phyloP scores from a whole-genome alignment of 805 yeast species.

The Candida koratica region DNA sequence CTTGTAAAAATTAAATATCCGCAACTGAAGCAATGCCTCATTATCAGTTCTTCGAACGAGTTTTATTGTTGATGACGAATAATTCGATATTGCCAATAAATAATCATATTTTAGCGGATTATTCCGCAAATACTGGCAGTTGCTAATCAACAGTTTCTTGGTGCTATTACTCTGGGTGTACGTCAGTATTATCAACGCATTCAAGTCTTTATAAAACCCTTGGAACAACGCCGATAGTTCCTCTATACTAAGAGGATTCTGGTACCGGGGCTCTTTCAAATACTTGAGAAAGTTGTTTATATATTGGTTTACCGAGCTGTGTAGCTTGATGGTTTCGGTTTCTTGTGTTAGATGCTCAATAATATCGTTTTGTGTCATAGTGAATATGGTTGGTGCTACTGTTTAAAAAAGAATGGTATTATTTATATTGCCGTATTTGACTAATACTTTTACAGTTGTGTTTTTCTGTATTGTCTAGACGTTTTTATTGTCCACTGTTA shows the following conservation, averaged over 20 bases:
- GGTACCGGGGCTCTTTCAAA: slow-evolving; percentile 42
- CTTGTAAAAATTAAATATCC: slow-evolving; percentile 41
- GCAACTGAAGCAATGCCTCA: slow-evolving; percentile 34
- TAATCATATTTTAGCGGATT: slow-evolving; percentile 35
- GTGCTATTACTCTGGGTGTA: slow-evolving; percentile 37
- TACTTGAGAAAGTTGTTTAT: slow-evolving; percentile 21
- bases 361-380: not conserved
- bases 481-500: too few species aligned
- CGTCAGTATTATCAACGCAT: slow-evolving; percentile 28
- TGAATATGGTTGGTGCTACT: not conserved
- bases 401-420: too few species aligned
- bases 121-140: slow-evolving; percentile 24
- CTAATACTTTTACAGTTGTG: too few species aligned
- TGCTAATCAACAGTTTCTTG: slow-evolving; percentile 35
- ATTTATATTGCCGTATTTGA: too few species aligned
- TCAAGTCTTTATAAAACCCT: slow-evolving; percentile 36
- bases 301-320: slow-evolving; percentile 7
- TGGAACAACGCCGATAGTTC: slow-evolving; percentile 34
- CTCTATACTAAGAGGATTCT: slow-evolving; percentile 33
- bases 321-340: not conserved
- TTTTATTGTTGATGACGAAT: slow-evolving; percentile 33
- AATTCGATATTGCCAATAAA: slow-evolving; percentile 39
- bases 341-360: not conserved
- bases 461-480: too few species aligned
- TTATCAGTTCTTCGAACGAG: slow-evolving; percentile 34